Evolutionary conservation across 2,329 filamentous ascomycete species (phyloP).

Genomic region (Chalaropsis thielavioides): DNA sequence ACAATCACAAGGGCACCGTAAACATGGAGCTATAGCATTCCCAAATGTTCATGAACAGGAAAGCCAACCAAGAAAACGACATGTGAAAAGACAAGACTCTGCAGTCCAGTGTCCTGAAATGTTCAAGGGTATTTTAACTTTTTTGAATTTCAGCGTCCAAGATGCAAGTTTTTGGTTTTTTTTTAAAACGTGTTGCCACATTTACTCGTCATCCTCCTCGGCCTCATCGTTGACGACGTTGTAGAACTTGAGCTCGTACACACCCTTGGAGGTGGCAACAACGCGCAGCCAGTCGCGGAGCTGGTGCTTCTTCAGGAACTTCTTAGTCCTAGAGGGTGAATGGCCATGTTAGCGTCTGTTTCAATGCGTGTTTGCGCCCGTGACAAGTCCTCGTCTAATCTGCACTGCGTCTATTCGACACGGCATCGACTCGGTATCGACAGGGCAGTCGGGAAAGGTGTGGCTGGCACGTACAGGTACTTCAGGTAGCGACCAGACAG

Average conservation of each 20-base stretch:
- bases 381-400: background rate
- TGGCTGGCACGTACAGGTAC: slow-evolving; percentile 64
- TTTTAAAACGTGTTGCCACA: slow-evolving; percentile 18
- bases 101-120: background rate
- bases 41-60: too few species aligned
- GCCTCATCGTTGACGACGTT: slow-evolving; percentile 98
- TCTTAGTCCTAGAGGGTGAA: slow-evolving; percentile 68
- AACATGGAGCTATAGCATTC: too few species aligned
- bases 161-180: slow-evolving; percentile 9
- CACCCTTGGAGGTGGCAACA: slow-evolving; percentile 92
- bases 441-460: slow-evolving; percentile 21
- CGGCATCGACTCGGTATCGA: too few species aligned
- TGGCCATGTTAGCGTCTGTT: background rate
- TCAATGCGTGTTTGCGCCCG: background rate
- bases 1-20: too few species aligned
- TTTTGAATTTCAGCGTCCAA: slow-evolving; percentile 14
- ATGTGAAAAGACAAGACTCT: background rate
- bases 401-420: background rate
- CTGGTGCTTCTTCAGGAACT: slow-evolving; percentile 99
- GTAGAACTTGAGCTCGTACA: slow-evolving; percentile 99
- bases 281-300: slow-evolving; percentile 99
- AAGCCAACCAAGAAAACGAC: too few species aligned
- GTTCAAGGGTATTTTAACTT: slow-evolving; percentile 16
- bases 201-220: slow-evolving; percentile 98
- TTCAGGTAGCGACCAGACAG: slow-evolving; percentile 99